Base-by-base conservation (phyloP, 305 asterid genomes). In the Fraxinus sp. region DNA sequence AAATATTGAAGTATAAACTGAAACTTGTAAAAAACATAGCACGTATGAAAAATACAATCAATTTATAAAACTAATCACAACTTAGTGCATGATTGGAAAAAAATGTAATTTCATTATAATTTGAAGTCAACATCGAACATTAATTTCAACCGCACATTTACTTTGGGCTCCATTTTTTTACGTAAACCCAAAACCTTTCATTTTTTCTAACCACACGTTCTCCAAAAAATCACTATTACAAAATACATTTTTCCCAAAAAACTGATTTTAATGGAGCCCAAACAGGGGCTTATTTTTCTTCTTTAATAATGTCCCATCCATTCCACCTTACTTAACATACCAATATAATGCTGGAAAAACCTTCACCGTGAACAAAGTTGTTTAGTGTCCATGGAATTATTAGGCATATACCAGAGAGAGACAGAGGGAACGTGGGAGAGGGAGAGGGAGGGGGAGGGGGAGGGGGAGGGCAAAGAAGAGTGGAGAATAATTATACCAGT, bases 401-500 rank as follows among this genome's bases (percentile, higher is more conserved):
- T 46, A 20, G 8, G 70, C 30, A 59, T 7, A 18, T 7, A 20
- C 30, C 30, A 59, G 1, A 20, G 28, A 59, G 24, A 26, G 55
- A 35, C 7, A 77, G 49, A 76, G 18, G 18, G 30, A 82, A 71
- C 32, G 28, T 0, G 28, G 28, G 28, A 24, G 28, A 24, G 28
- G 28, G 28, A 24, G 44, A 59, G 64, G 55, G 30, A 28, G 30
- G 30, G 30, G 2, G 30, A 28, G 30, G 30, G 2, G 30, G 5
- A 44, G 3, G 13, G 62, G 7, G 9, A 3, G 22, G 18, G 79
- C n/a, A 36, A 62, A 33, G 64, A 26, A 79, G 36, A 0, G 3
- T 39, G 85, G 73, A 77, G 84, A 71, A 78, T 77, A 81, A 77
- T 77, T 74, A 24, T 90, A 94, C 98, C 97, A 95, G 92, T 62